phyloP scores from a whole-genome alignment of 2,329 filamentous ascomycete species.

The Phaeosphaeria sp. region DNA sequence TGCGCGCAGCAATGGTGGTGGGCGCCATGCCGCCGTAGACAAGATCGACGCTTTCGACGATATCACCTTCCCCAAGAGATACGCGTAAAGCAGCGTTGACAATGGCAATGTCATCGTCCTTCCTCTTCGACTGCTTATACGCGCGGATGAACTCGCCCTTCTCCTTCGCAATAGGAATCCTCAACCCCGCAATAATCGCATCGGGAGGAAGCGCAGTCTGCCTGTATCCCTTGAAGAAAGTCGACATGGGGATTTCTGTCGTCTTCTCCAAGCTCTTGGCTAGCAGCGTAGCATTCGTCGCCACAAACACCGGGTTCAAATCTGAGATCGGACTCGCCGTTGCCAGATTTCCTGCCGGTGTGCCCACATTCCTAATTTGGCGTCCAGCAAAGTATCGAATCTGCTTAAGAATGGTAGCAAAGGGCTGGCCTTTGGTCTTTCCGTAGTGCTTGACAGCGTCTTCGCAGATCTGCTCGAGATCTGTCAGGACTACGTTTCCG shows the following conservation, averaged over 20 bases:
- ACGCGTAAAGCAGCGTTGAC: constrained; percentile 87
- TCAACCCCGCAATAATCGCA: constrained; percentile 83
- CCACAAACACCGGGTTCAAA: constrained; percentile 91
- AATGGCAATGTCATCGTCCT: constrained; percentile 98
- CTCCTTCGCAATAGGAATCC: constrained; percentile 77
- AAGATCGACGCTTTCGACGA: constrained; percentile 77
- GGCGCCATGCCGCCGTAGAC: constrained; percentile 97
- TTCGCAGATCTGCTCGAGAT: constrained; percentile 84
- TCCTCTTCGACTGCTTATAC: constrained; percentile 96
- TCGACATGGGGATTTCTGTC: constrained; percentile 85
- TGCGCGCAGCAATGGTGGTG: constrained; percentile 85
- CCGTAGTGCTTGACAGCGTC: constrained; percentile 84
- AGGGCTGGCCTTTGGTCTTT: constrained; percentile 73
- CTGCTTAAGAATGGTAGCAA: constrained; percentile 91
- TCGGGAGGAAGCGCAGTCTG: constrained; percentile 81
- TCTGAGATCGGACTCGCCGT: constrained; percentile 97
- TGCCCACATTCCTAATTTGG: constrained; percentile 97
- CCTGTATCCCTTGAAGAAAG: constrained; percentile 93
- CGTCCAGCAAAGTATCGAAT: constrained; percentile 93
- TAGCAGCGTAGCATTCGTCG: constrained; percentile 80
- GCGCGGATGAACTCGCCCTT: constrained; percentile 85
- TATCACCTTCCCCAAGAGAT: constrained; percentile 70
- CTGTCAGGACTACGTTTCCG: constrained; percentile 90
- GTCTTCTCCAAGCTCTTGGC: constrained; percentile 78
- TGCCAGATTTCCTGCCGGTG: constrained; percentile 90